phyloP scores from a whole-genome alignment of 2,329 filamentous ascomycete genomes.

The Ceratocystis ficicola region DNA sequence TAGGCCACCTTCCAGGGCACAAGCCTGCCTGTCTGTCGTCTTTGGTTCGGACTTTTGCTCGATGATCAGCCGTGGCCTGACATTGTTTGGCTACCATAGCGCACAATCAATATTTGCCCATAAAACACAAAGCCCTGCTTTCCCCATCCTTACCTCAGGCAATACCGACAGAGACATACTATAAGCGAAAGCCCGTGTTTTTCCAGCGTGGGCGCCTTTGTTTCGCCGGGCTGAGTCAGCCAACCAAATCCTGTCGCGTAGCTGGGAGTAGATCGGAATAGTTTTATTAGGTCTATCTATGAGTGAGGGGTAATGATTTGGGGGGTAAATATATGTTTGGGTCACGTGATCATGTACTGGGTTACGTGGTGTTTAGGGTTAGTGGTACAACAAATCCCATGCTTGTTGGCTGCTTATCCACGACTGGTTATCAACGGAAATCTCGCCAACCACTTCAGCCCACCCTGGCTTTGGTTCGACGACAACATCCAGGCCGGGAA shows the following conservation, averaged over 20 bases:
- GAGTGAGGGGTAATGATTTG: too few species aligned
- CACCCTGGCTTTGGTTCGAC: neutral
- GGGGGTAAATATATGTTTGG: too few species aligned
- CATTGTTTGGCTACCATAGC: neutral
- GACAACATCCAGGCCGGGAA: neutral
- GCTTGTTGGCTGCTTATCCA: neutral
- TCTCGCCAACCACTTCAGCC: neutral
- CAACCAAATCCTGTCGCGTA: neutral
- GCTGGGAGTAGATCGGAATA: too few species aligned
- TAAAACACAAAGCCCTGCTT: conserved; percentile 2
- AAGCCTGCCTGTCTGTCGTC: neutral
- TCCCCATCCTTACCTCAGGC: neutral
- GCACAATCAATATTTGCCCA: neutral
- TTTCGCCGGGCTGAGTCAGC: neutral
- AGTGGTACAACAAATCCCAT: neutral
- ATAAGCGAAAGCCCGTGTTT: conserved; percentile 7
- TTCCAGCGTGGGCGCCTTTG: neutral
- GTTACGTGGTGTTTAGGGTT: too few species aligned
- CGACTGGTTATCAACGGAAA: neutral
- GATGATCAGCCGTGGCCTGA: neutral
- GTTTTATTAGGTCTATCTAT: too few species aligned
- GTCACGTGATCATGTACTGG: too few species aligned
- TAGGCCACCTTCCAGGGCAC: neutral
- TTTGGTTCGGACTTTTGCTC: neutral
- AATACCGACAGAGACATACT: neutral